Evolutionary conservation across 805 yeast species (phyloP).

Genomic region (Candida khao-thaluensis): DNA sequence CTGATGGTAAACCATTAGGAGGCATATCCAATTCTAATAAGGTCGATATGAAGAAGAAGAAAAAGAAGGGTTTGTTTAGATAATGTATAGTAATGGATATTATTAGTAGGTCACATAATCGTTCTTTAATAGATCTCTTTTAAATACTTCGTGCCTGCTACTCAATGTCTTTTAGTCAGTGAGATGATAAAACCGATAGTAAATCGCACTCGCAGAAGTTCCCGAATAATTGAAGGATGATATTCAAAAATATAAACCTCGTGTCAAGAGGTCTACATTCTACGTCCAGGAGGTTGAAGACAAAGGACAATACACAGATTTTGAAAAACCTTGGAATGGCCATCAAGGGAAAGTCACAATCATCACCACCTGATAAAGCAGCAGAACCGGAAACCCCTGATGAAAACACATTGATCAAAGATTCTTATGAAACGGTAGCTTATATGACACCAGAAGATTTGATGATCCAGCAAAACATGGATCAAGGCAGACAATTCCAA

Average conservation of each 20-base stretch:
- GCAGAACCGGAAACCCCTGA: slow-evolving; percentile 1
- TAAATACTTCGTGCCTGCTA: too few species aligned
- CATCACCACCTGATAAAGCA: neutral
- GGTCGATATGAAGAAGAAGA: slow-evolving; percentile 19
- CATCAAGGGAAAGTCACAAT: slow-evolving; percentile 24
- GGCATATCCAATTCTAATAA: slow-evolving; percentile 17
- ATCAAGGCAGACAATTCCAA: slow-evolving; percentile 34
- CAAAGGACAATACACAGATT: slow-evolving; percentile 11
- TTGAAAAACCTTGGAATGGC: slow-evolving; percentile 32
- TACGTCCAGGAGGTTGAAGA: neutral
- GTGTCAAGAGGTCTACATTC: neutral
- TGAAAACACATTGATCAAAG: slow-evolving; percentile 6
- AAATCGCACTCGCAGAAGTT: too few species aligned
- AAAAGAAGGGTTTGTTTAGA: slow-evolving; percentile 30
- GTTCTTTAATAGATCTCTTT: too few species aligned
- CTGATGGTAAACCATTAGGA: slow-evolving; percentile 30
- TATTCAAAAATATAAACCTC: too few species aligned
- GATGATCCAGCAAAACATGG: slow-evolving; percentile 33
- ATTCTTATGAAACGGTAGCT: slow-evolving; percentile 28
- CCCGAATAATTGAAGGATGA: too few species aligned
- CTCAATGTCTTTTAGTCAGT: too few species aligned
- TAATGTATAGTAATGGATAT: too few species aligned
- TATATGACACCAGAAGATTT: slow-evolving; percentile 41
- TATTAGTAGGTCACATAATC: too few species aligned
- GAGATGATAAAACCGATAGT: too few species aligned